phyloP scores from a whole-genome alignment of 1,139 yeast species.

The Petasospora fabianii region DNA sequence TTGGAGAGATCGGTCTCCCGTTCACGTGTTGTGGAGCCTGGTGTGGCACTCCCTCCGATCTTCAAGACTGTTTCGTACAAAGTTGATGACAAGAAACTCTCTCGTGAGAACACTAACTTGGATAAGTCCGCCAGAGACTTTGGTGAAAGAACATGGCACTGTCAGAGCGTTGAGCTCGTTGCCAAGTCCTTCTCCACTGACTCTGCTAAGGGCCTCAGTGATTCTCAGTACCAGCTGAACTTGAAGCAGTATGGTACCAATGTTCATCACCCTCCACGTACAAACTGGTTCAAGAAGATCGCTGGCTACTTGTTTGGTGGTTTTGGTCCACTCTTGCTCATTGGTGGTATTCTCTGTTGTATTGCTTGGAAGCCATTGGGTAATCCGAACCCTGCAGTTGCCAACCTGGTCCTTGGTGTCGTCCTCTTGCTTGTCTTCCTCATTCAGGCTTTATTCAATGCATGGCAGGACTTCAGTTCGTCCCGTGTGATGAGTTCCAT shows the following conservation, averaged over 20 bases:
- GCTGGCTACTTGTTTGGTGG: slow-evolving; percentile 48
- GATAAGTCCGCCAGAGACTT: slow-evolving; percentile 16
- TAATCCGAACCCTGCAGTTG: slow-evolving; percentile 41
- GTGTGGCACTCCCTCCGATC: slow-evolving; percentile 34
- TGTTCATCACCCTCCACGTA: slow-evolving; percentile 38
- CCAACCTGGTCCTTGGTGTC: slow-evolving; percentile 45
- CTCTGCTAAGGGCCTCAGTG: slow-evolving; percentile 14
- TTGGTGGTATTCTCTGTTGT: slow-evolving; percentile 45
- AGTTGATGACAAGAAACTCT: slow-evolving; percentile 26
- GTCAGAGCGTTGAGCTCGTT: slow-evolving; percentile 13
- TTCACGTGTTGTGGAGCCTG: slow-evolving; percentile 30
- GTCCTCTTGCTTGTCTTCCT: slow-evolving; percentile 42
- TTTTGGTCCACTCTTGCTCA: slow-evolving; percentile 42
- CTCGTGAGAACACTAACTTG: slow-evolving; percentile 2
- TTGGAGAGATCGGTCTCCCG: slow-evolving; percentile 14
- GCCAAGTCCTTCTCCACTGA: slow-evolving; percentile 16
- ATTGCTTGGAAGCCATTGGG: slow-evolving; percentile 51
- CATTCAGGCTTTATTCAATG: slow-evolving; percentile 47
- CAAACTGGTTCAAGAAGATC: slow-evolving; percentile 33
- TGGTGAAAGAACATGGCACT: slow-evolving; percentile 21
- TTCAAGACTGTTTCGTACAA: slow-evolving; percentile 39
- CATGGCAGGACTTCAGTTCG: slow-evolving; percentile 48
- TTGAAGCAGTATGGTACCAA: slow-evolving; percentile 36
- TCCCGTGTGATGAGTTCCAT: slow-evolving; percentile 50
- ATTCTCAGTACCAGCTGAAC: slow-evolving; percentile 5